These are phyloP conservation scores for Solanum hybrid DNA, from an alignment of 305 asterid species.

Conservation along the genomic window DNA sequence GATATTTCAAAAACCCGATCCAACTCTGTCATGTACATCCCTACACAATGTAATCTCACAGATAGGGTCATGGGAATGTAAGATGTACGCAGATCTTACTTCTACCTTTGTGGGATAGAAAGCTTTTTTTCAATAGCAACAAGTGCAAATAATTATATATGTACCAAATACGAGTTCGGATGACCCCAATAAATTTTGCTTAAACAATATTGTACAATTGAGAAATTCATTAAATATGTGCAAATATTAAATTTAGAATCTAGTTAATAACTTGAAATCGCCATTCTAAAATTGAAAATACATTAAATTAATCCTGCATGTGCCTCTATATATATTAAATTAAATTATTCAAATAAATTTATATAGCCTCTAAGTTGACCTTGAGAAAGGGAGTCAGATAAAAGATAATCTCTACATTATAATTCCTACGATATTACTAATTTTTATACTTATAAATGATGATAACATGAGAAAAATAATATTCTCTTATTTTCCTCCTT, in stretches of 20 bases:
- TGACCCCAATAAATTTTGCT: neutral
- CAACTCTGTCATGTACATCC: too few relatives aligned
- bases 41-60: too few relatives aligned
- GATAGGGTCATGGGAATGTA: too few relatives aligned
- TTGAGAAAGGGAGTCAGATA: neutral
- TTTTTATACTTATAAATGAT: neutral
- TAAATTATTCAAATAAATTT: neutral
- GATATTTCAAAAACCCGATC: too few relatives aligned
- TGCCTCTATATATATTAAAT: neutral
- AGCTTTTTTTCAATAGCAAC: neutral
- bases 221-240: neutral
- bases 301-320: neutral
- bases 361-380: neutral
- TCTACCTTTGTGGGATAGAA: neutral
- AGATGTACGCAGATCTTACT: neutral
- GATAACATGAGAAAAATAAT: neutral
- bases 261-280: neutral
- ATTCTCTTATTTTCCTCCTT: neutral
- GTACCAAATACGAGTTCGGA: neutral
- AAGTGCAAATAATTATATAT: neutral
- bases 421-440: neutral
- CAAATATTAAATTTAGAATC: neutral
- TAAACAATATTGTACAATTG: neutral
- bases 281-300: neutral
- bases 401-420: neutral